A percentile compares a stretch with the other conserved stretches of the same genome.
Evolutionary conservation across 2,329 filamentous ascomycete genomes (phyloP).

Genomic region (Pyrenochaeta sp.): DNA sequence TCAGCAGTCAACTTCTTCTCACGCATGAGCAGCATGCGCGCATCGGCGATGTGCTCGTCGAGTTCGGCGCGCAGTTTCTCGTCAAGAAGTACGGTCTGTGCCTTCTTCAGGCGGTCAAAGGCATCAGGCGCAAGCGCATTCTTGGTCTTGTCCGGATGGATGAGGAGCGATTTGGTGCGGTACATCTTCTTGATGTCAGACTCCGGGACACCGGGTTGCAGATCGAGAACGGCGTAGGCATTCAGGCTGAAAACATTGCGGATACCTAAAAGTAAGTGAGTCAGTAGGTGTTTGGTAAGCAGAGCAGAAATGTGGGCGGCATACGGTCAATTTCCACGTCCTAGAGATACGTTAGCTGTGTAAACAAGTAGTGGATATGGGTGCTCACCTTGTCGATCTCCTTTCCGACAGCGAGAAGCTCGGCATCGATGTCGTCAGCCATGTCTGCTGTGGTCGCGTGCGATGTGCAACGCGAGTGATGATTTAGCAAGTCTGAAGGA

Average conservation of each 20-base stretch:
- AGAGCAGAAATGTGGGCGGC: slow-evolving; percentile 1
- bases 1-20: slow-evolving; percentile 94
- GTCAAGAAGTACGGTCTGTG: slow-evolving; percentile 88
- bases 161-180: slow-evolving; percentile 97
- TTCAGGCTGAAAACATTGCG: slow-evolving; percentile 85
- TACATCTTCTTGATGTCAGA: slow-evolving; percentile 95
- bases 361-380: not conserved
- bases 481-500: not conserved
- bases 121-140: slow-evolving; percentile 92
- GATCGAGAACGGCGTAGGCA: slow-evolving; percentile 90
- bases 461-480: slow-evolving; percentile 4
- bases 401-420: slow-evolving; percentile 82
- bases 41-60: slow-evolving; percentile 95
- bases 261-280: slow-evolving; percentile 60
- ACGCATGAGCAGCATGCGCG: slow-evolving; percentile 91
- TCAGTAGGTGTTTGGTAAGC: not conserved
- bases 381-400: slow-evolving; percentile 81
- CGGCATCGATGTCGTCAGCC: slow-evolving; percentile 68
- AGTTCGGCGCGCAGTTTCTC: slow-evolving; percentile 87
- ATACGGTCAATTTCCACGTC: slow-evolving; percentile 90
- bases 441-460: slow-evolving; percentile 38
- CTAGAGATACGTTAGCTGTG: slow-evolving; percentile 54
- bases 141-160: slow-evolving; percentile 97
- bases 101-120: slow-evolving; percentile 96
- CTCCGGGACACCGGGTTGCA: slow-evolving; percentile 93